Percentiles rank a stretch among this genome's conserved stretches.
phyloP scores from a whole-genome alignment of 495 filamentous ascomycete species.

The Neurospora sp. region DNA sequence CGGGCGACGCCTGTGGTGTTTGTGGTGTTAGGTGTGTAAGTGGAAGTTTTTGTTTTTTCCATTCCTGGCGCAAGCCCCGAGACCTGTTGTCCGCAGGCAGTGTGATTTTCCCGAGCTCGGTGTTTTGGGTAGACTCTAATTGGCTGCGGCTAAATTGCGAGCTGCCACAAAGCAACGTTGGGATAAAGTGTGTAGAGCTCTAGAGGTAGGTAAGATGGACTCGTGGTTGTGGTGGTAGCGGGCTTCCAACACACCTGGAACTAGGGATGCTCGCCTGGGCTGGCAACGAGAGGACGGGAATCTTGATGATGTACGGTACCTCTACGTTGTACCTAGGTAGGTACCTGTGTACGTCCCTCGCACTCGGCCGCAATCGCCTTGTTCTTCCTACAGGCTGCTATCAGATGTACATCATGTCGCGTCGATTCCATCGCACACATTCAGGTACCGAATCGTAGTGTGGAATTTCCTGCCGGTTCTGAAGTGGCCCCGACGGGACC shows the following conservation, averaged over 20 bases:
- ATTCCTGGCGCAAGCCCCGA: neutral
- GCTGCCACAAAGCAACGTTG: constrained; percentile 12
- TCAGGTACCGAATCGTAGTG: neutral
- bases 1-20: neutral
- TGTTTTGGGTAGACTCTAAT: constrained; percentile 18
- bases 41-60: neutral
- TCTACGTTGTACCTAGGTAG: neutral
- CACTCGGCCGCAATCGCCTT: neutral
- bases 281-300: neutral
- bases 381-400: neutral
- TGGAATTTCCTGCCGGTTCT: neutral
- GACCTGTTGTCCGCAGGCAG: neutral
- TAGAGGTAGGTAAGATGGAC: neutral
- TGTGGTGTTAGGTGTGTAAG: neutral
- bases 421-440: neutral
- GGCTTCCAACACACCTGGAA: neutral
- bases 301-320: neutral
- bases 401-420: neutral
- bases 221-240: neutral
- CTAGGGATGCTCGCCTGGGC: too few species aligned
- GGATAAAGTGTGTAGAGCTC: constrained; percentile 1
- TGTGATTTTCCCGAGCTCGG: constrained; percentile 14
- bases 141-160: constrained; percentile 33
- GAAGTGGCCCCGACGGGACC: neutral
- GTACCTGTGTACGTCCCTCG: neutral